Conservation (phyloP, 495 filamentous ascomycete genomes). For the Penicilliopsis zonata region DNA sequence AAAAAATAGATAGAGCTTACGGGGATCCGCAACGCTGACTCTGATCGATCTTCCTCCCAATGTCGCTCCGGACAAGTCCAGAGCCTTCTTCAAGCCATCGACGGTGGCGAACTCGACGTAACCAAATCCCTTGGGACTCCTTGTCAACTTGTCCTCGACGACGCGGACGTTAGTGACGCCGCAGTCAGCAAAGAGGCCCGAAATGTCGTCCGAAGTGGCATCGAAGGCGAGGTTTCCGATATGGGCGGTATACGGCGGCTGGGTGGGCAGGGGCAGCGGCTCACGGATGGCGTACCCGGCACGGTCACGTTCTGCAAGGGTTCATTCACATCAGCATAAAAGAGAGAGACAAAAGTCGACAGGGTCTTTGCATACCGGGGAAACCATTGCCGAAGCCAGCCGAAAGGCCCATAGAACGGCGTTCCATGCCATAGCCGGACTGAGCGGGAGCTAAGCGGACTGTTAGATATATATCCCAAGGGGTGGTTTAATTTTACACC, state of each 20-base stretch:
- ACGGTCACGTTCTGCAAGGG: slow-evolving; percentile 24
- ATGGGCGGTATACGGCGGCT: slow-evolving; percentile 90
- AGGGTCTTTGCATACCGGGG: slow-evolving; percentile 15
- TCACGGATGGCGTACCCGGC: slow-evolving; percentile 62
- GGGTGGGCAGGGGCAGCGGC: slow-evolving; percentile 72
- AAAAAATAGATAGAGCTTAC: slow-evolving; percentile 42
- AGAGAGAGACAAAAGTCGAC: slow-evolving; percentile 6
- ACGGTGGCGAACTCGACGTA: slow-evolving; percentile 88
- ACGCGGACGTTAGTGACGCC: slow-evolving; percentile 81
- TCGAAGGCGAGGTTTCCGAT: slow-evolving; percentile 95
- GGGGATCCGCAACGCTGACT: slow-evolving; percentile 77
- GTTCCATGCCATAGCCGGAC: slow-evolving; percentile 29
- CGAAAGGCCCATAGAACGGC: slow-evolving; percentile 30
- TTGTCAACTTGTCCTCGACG: slow-evolving; percentile 86
- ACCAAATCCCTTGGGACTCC: slow-evolving; percentile 91
- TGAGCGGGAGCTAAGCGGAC: slow-evolving; percentile 17
- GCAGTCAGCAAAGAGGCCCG: slow-evolving; percentile 75
- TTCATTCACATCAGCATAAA: slow-evolving; percentile 8
- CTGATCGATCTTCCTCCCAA: slow-evolving; percentile 82
- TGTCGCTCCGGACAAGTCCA: slow-evolving; percentile 64
- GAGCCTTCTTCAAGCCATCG: slow-evolving; percentile 82
- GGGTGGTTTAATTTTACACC: slow-evolving; percentile 17
- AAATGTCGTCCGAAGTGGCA: slow-evolving; percentile 66
- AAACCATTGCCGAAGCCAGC: slow-evolving; percentile 31
- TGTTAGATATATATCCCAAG: slow-evolving; percentile 7